Base-by-base conservation (phyloP, 2,329 filamentous ascomycete species). In the Aspergillus novofumigatus region DNA sequence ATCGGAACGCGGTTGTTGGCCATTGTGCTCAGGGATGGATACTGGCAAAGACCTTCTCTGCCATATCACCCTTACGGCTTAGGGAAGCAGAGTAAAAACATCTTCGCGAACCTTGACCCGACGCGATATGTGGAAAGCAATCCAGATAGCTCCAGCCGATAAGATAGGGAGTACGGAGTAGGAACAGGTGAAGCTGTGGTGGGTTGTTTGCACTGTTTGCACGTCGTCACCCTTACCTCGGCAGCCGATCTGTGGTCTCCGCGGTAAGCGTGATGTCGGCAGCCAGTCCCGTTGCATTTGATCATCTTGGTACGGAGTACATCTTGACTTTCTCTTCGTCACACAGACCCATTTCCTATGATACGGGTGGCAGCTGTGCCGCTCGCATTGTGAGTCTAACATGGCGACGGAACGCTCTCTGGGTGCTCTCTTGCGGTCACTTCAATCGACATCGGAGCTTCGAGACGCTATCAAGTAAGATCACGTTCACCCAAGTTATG, bases 341-440 rank as follows among this genome's bases (percentile, higher is more conserved):
- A 23, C 4, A 38, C 38, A 28, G 32, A 45, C 48, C 41, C 7
- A 8, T 52, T 51, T 52, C 48, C 50, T 54, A 60, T 59, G 58
- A 41, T 11, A 42, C 56, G 21, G 49, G 29, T 20, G 21, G 44
- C 41, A 23, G 29, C 35, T 49, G 49, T 35, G 17, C 29, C 47
- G 20, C 21, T 23, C 38, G 20, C 23, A 44, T 41, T 20, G 23
- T 29, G 45, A 20, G 52, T 35, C 28, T 35, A 62, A 53, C 7
- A 86, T 86, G 83, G 79, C 82, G 49, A 83, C 82, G 60, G 84
- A 87, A 72, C 79, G 83, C 64, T 82, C 86, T 49, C 69, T 87
- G 32, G 81, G 81, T 52, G 84, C 83, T 44, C 76, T 87, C 21
- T 70, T 88, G 63, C 78, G 84, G 60, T 84, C 84, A 32, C 74